These are phyloP conservation scores for Caloboletus firmus DNA, from an alignment of 1,284 basidiomycete species.

Conservation along the genomic window DNA sequence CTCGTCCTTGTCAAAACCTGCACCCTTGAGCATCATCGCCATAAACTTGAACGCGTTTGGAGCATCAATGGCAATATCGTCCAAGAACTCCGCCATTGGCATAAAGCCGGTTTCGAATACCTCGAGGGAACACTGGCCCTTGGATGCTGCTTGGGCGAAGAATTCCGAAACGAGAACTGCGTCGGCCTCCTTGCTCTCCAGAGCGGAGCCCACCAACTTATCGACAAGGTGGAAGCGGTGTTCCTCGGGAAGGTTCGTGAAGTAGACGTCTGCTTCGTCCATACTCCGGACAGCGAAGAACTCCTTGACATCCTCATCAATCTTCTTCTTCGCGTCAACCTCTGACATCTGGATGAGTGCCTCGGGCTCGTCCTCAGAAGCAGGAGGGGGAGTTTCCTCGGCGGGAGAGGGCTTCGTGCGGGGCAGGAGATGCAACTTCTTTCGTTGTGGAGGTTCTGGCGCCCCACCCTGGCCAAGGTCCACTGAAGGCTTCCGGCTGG, in stretches of 20 bases:
- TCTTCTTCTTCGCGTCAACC: constrained; percentile 73
- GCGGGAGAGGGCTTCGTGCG: constrained; percentile 43
- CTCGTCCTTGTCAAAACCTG: constrained; percentile 60
- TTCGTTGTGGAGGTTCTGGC: constrained; percentile 58
- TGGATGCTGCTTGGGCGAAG: constrained; percentile 57
- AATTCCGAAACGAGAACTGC: constrained; percentile 75
- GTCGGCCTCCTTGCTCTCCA: constrained; percentile 85
- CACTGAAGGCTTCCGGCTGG: constrained; percentile 52
- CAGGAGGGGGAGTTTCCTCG: constrained; percentile 48
- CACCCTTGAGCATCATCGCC: constrained; percentile 70
- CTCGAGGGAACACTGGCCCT: constrained; percentile 51
- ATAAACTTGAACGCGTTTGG: constrained; percentile 82
- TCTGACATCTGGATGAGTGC: constrained; percentile 60
- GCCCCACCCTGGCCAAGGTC: constrained; percentile 35
- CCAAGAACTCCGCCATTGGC: constrained; percentile 70
- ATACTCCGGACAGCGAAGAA: constrained; percentile 76
- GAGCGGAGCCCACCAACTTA: constrained; percentile 66
- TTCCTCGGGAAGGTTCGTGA: constrained; percentile 65
- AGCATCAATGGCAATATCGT: constrained; percentile 87
- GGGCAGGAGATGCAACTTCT: constrained; percentile 62
- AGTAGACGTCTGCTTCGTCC: constrained; percentile 85
- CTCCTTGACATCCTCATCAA: constrained; percentile 78
- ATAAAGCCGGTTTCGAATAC: constrained; percentile 70
- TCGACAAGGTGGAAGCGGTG: constrained; percentile 71
- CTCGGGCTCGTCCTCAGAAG: constrained; percentile 55